These are phyloP conservation scores for Cryphonectria japonica DNA, from an alignment of 2,329 filamentous ascomycete genomes.

Conservation along the genomic window DNA sequence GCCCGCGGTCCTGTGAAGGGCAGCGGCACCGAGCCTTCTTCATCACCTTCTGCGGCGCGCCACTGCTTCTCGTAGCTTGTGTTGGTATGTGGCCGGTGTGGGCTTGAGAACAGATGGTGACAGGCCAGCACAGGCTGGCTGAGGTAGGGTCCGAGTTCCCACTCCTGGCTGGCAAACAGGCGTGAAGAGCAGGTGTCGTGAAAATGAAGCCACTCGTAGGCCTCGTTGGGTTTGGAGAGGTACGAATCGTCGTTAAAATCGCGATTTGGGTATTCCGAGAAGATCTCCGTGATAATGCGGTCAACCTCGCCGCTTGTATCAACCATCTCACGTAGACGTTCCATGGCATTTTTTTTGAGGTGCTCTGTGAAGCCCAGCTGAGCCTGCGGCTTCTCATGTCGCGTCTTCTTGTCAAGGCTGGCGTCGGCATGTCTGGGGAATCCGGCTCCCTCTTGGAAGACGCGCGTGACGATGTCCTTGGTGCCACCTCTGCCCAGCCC, in stretches of 20 bases:
- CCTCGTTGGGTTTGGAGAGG: constrained; percentile 82
- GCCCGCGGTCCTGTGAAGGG: constrained; percentile 84
- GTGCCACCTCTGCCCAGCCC: constrained; percentile 72
- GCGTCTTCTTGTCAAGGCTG: constrained; percentile 48
- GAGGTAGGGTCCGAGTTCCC: constrained; percentile 88
- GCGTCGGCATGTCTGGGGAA: constrained; percentile 65
- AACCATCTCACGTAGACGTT: constrained; percentile 74
- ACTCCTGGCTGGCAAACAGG: constrained; percentile 84
- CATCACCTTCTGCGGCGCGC: constrained; percentile 48
- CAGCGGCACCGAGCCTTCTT: constrained; percentile 56
- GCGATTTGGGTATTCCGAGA: constrained; percentile 81
- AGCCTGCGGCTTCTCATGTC: constrained; percentile 58
- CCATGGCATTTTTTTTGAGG: constrained; percentile 72
- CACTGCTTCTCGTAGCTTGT: constrained; percentile 49
- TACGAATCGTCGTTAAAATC: constrained; percentile 93
- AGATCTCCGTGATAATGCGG: constrained; percentile 80
- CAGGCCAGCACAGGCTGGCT: constrained; percentile 86
- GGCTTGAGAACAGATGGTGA: constrained; percentile 85
- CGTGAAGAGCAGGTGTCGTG: constrained; percentile 81
- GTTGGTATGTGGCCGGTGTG: constrained; percentile 53
- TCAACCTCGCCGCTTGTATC: constrained; percentile 80
- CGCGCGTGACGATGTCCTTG: constrained; percentile 76
- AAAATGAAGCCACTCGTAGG: constrained; percentile 96
- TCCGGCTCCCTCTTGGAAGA: constrained; percentile 79
- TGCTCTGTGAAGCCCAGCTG: constrained; percentile 74